Base-by-base conservation (phyloP, 164 flowering plant species). In the Vitis rotundifolia region DNA sequence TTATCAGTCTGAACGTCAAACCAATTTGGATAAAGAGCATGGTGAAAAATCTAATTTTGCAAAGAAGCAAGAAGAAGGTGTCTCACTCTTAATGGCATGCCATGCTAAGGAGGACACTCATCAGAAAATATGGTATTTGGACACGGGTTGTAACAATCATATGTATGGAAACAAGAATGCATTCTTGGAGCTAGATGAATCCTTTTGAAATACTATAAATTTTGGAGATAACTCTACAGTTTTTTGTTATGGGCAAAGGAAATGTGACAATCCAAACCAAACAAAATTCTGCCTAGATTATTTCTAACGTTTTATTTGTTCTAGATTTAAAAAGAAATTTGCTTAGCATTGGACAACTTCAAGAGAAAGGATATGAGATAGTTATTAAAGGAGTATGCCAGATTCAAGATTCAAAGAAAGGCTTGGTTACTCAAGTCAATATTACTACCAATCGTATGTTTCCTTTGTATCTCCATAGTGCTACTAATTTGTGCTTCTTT, bases 381-480 rank as follows among this genome's bases (percentile, higher is more conserved):
- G 5, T 12, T 28, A 63, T 63, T 16, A 56, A 63, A 65, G 65
- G 9, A 19, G 65, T 59, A 1, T 68, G 64, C 29, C 10, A 2
- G 8, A 64, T 74, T 22, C 22, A 22, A 22, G 22, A 76, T 63
- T 28, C 63, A 11, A 13, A 28, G 28, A 65, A 59, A 8, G 73
- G 55, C 5, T 12, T 66, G 5, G 65, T 75, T 54, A 29, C 68
- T 9, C 64, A 70, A 31, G 62, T 53, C 12, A 37, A 22, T 1
- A 73, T 74, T 70, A 56, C 55, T 11, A 9, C 54, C 9, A 75
- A 70, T 67, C 56, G 67, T 5, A 52, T 70, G 78, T 75, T 75
- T 49, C 63, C 53, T 26, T 59, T 74, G 28, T 22, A 62, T 4
- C 14, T 58, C 13, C n/a, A 29, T 2, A 61, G 49, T 55, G 18